Base-by-base conservation (phyloP, 2,329 filamentous ascomycete genomes). In the Lojkania enalia region DNA sequence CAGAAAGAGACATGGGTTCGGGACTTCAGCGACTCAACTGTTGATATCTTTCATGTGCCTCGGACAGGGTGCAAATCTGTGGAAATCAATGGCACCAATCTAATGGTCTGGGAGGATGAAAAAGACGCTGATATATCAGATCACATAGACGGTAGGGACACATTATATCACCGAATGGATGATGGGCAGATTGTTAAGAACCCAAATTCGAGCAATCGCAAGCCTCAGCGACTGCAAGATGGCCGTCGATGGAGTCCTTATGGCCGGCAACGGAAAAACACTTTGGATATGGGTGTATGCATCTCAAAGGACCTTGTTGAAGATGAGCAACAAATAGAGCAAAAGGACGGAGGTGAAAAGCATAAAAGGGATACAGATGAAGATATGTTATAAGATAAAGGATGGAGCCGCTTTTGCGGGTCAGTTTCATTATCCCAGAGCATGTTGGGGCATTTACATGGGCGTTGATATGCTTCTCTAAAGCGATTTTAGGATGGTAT, bases 51-150 rank as follows among this genome's bases (percentile, higher is more conserved):
- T 38, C 61, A 65, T 32, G 66, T 71, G n/a, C 67, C 68, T n/a
- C 57, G 67, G 3, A 71, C 61, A 7, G 68, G 68, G 4, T 64
- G 68, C 29, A 55, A 55, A 16, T 67, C 66, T 1, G 60, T 67
- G 11, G 66, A 70, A 25, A 61, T 71, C 42, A 67, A 67, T 35
- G 67, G 63, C 2, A 66, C 68, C 3, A 69, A 71, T 31, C 54
- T 71, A 31, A 68, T 68, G 63, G 60, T 71, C 4, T 71, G 68
- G 68, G 66, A 70, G 40, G 66, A 70, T 25, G 69, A 70, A 44
- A 67, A 63, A 31, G 60, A 67, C 27, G 63, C 60, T 2, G 65
- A 69, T 36, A 68, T 71, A 13, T 69, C 66, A 0, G 68, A 71
- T 40, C 62, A 70, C 33, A 52, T 69, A 9, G 67, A 71, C 30